phyloP scores from a whole-genome alignment of 1,284 basidiomycete genomes.

The Cystobasidium slooffiae region DNA sequence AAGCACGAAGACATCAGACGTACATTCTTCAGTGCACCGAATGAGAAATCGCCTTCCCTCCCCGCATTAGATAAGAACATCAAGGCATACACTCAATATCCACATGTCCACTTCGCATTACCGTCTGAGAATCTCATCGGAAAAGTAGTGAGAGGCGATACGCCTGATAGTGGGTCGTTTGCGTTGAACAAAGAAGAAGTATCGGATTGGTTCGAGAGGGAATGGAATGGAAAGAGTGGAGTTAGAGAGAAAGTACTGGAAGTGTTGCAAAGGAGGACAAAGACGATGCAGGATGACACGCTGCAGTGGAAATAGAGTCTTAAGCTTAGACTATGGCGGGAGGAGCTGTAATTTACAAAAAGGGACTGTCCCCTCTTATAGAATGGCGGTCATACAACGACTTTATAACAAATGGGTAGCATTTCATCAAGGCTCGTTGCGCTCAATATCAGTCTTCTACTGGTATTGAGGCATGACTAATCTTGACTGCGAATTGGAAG shows the following conservation, averaged over 20 bases:
- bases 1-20: constrained; percentile 62
- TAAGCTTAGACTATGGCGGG: background rate
- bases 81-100: constrained; percentile 56
- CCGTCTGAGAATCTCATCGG: constrained; percentile 72
- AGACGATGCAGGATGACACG: constrained; percentile 31
- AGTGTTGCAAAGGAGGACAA: constrained; percentile 38
- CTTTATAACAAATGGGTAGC: too few relatives aligned
- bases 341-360: background rate
- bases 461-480: too few relatives aligned
- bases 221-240: constrained; percentile 67
- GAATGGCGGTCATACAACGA: too few relatives aligned
- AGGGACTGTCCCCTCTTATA: too few relatives aligned
- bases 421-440: too few relatives aligned
- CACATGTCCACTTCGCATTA: constrained; percentile 65
- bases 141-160: constrained; percentile 65
- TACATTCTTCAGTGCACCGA: constrained; percentile 65
- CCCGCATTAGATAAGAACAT: constrained; percentile 62
- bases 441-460: too few relatives aligned
- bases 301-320: constrained; percentile 36
- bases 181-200: constrained; percentile 68
- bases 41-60: background rate
- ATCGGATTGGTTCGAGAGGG: constrained; percentile 62
- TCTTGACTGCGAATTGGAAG: background rate
- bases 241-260: constrained; percentile 74
- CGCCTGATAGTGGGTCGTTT: constrained; percentile 64